phyloP scores from a whole-genome alignment of 2,329 filamentous ascomycete species.

The Capronia epimyces region DNA sequence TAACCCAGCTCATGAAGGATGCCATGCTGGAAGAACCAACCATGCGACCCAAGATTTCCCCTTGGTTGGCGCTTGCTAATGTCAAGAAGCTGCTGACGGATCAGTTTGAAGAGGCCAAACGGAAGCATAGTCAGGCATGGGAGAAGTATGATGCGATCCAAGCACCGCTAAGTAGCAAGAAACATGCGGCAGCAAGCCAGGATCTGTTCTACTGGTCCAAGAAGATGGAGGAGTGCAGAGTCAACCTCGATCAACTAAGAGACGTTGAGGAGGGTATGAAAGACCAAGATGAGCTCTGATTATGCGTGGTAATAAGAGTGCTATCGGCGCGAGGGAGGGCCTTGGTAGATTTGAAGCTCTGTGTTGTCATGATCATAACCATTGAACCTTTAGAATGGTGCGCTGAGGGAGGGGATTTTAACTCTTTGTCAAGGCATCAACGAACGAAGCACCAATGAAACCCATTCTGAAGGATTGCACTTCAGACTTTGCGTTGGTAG shows the following conservation, averaged over 20 bases:
- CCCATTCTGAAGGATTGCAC: background rate
- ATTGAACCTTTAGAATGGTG: background rate
- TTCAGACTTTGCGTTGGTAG: too few species aligned
- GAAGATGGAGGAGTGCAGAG: constrained; percentile 29
- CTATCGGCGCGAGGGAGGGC: too few species aligned
- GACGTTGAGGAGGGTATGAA: constrained; percentile 29
- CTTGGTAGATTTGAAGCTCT: background rate
- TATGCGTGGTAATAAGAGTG: background rate
- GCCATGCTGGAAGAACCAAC: constrained; percentile 51
- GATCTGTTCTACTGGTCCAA: constrained; percentile 27
- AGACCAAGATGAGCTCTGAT: constrained; percentile 10
- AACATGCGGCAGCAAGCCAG: constrained; percentile 26
- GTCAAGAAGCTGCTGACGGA: constrained; percentile 78
- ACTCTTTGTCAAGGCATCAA: background rate
- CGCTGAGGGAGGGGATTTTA: background rate
- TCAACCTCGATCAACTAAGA: constrained; percentile 28
- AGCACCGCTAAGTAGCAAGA: constrained; percentile 27
- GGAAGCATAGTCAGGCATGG: constrained; percentile 53
- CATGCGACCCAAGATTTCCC: constrained; percentile 59
- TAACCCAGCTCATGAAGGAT: constrained; percentile 25
- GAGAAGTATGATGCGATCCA: constrained; percentile 28
- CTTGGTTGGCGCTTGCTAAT: constrained; percentile 67
- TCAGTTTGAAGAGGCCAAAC: constrained; percentile 70
- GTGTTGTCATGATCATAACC: too few species aligned
- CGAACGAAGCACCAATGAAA: background rate